These are phyloP conservation scores for Pseudonectria buxi DNA, from an alignment of 2,329 filamentous ascomycete genomes.

Conservation along the genomic window DNA sequence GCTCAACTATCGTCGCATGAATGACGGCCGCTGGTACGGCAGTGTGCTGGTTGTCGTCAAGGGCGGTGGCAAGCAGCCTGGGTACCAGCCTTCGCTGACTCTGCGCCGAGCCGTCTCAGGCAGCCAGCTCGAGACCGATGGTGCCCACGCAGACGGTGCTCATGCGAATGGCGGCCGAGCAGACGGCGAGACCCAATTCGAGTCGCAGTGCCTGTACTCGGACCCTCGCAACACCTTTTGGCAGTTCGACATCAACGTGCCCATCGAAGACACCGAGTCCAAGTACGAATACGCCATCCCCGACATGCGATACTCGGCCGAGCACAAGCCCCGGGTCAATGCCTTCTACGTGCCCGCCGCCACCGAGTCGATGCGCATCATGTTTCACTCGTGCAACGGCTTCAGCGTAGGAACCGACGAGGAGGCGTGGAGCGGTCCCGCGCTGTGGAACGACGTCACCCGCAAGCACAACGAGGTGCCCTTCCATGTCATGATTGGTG, in stretches of 20 bases:
- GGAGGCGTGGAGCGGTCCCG: slow-evolving; percentile 80
- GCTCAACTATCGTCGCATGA: slow-evolving; percentile 72
- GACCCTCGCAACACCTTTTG: slow-evolving; percentile 75
- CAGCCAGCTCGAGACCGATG: slow-evolving; percentile 6
- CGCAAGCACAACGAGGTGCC: slow-evolving; percentile 72
- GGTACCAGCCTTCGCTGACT: slow-evolving; percentile 51
- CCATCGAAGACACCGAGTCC: slow-evolving; percentile 62
- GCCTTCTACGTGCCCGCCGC: slow-evolving; percentile 79
- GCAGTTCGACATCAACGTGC: slow-evolving; percentile 77
- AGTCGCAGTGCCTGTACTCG: slow-evolving; percentile 53
- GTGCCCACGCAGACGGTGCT: slow-evolving; percentile 21
- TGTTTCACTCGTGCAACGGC: slow-evolving; percentile 98
- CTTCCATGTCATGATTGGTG: slow-evolving; percentile 93
- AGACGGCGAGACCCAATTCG: slow-evolving; percentile 31
- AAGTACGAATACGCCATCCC: slow-evolving; percentile 74
- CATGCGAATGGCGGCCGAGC: slow-evolving; percentile 23
- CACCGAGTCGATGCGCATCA: slow-evolving; percentile 88
- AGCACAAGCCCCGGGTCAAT: slow-evolving; percentile 52
- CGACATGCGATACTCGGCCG: slow-evolving; percentile 54
- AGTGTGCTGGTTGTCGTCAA: slow-evolving; percentile 78
- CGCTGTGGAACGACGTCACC: slow-evolving; percentile 89
- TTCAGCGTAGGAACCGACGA: slow-evolving; percentile 86
- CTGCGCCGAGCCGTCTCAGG: slow-evolving; percentile 38
- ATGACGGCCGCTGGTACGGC: slow-evolving; percentile 69
- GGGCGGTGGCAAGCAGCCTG: slow-evolving; percentile 57